These are phyloP conservation scores for Ustilago shanxiensis DNA, from an alignment of 1,284 basidiomycete genomes.

Conservation along the genomic window DNA sequence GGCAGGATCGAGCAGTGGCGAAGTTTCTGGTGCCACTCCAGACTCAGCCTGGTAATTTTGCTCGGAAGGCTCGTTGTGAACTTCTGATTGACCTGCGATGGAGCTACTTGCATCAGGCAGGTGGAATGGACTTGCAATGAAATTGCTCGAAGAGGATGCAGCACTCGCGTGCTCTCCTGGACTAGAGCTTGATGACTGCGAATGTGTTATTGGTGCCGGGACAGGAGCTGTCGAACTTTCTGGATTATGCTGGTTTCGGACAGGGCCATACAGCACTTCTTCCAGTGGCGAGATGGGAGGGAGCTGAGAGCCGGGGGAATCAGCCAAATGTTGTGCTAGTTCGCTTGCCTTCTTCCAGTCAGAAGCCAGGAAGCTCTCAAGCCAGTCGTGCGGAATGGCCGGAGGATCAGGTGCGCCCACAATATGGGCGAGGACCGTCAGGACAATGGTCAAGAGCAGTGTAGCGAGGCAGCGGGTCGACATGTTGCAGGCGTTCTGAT, in stretches of 20 bases:
- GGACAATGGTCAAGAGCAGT: not conserved
- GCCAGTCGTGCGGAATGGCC: not conserved
- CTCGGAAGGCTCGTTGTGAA: not conserved
- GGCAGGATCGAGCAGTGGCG: no score
- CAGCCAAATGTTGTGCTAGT: not conserved
- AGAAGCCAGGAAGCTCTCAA: constrained; percentile 1
- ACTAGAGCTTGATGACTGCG: not conserved
- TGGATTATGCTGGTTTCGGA: not conserved
- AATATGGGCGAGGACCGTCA: not conserved
- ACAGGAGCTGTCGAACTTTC: not conserved
- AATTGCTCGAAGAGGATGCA: not conserved
- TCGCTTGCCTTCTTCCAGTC: not conserved
- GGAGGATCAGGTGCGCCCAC: constrained; percentile 3
- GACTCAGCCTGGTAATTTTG: not conserved
- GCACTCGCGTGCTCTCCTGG: not conserved
- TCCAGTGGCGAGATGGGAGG: not conserved
- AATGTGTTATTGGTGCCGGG: not conserved
- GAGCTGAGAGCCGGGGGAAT: not conserved
- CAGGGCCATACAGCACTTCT: not conserved
- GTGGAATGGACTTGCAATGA: not conserved
- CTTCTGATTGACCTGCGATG: not conserved
- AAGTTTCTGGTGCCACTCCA: not conserved
- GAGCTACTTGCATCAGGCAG: not conserved
- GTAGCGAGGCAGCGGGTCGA: not conserved
- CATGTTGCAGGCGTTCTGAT: no score